Base-by-base conservation (phyloP, 2,329 filamentous ascomycete species). In the Teratosphaeria viscida region DNA sequence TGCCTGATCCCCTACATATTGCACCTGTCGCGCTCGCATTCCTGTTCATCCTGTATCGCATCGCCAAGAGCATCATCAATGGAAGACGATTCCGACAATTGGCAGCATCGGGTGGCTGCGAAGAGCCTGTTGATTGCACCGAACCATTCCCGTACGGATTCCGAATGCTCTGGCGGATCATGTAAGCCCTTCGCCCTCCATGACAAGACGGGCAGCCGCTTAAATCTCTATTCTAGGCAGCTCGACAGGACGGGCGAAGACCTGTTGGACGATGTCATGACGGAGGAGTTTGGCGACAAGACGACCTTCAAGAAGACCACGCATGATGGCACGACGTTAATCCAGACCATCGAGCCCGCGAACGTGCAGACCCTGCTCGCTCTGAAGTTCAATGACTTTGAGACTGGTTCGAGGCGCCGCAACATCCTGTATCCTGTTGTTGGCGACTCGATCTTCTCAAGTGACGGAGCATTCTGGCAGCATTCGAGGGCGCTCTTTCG, bases 271-370 rank as follows among this genome's bases (percentile, higher is more conserved):
- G 63, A 67, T 43, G 61, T 66, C 49, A 56, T 67, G 19, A 19
- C 47, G 3, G 37, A 56, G n/a, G 54, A 61, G 39, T 59, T 63
- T 23, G 27, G 35, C 6, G 43, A 56, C 3, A 16, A 11, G 2
- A 32, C 35, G 6, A 66, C 63, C 7, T 14, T 55, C 26, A 26
- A 57, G 34, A 23, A 49, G 26, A 58, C 12, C 6, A 54, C 54
- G n/a, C 34, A 63, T 12, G 62, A 66, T 34, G 61, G 65, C 3
- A 57, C 39, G 10, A 47, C 19, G 11, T 56, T 60, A n/a, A 53
- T 65, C 26, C 32, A 60, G 11, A 69, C 72, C 6, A 69, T 65
- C 56, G 81, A 84, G 27, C 70, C 71, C 1, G 68, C 69, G 61
- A 74, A 74, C 58, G 71, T 74, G 52, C 68, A 74, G 57, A 70